Evolutionary conservation across 768 basidiomycete genomes (phyloP), one percentile per base, ranked within the genome.

Genomic region (Pleurotus platypus): DNA sequence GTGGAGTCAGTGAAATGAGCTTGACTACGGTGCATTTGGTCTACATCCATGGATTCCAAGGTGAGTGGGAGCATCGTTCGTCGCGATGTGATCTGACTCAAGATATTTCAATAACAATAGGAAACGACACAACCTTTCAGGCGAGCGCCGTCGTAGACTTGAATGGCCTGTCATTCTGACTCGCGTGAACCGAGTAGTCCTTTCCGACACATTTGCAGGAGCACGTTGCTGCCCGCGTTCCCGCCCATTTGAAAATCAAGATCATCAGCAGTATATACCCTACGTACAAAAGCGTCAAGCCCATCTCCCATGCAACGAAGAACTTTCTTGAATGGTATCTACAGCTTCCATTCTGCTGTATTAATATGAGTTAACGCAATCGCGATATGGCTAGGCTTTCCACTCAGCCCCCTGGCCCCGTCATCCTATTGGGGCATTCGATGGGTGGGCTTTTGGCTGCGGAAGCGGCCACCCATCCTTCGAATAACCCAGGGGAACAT

Each of bases 381-480:
- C 53, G 12, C 60, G 1, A 11, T 8, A n/a, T 12, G 11, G 22
- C 39, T 54, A 84, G 82, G 83, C 73, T 85, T 6, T 65, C 71
- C 15, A 82, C 78, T 5, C 82, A 82, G 63, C 80, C 80, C 16
- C 72, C 76, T 3, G 83, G 82, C 1, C 80, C 78, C 30, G 79
- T 84, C 9, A 82, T 85, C 48, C 69, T 85, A 1, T 35, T 82
- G 2, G 81, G 76, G 1, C 83, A 85, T 63, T 85, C 83, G 4
- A 84, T 85, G 83, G 83, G 83, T 16, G 83, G 83, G 2, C 72
- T 85, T 4, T 71, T 85, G 1, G 82, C 79, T 4, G 82, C 81
- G 3, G 82, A 84, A 43, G 82, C 83, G 1, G 82, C 80, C 1
- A 78, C 75, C 0, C 69, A 78, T 57, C 55, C 66, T 0, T 76